Evolutionary conservation across 306 rosid genomes (phyloP).

Genomic region (Gillenia trifoliata): DNA sequence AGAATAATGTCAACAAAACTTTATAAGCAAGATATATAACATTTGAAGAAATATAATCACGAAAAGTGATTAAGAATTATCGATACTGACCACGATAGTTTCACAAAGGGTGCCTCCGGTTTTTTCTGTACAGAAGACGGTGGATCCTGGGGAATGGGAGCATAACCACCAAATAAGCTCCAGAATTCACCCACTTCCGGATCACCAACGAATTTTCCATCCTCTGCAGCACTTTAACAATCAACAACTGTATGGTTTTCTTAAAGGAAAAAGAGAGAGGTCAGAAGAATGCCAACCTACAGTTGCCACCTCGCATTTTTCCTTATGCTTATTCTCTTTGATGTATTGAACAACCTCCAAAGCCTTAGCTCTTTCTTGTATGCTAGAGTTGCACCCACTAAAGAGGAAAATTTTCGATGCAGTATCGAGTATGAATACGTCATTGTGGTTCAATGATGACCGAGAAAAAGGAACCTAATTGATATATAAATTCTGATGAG

Average conservation of each 20-base stretch:
- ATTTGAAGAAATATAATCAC: not conserved
- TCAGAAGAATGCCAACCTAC: slow-evolving; percentile 57
- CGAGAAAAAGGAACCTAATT: slow-evolving; percentile 78
- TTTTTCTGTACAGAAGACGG: slow-evolving; percentile 48
- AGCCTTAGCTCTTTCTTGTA: slow-evolving; percentile 94
- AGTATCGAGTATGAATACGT: slow-evolving; percentile 86
- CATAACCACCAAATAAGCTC: slow-evolving; percentile 96
- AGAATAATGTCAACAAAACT: slow-evolving; percentile 17
- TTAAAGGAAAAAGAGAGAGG: slow-evolving; percentile 8
- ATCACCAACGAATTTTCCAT: slow-evolving; percentile 95
- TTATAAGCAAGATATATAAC: not conserved
- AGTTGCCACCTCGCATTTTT: slow-evolving; percentile 79
- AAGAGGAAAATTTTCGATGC: slow-evolving; percentile 84
- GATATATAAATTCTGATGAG: not conserved
- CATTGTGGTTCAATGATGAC: slow-evolving; percentile 81
- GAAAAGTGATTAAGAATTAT: slow-evolving; percentile 3
- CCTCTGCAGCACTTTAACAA: slow-evolving; percentile 59
- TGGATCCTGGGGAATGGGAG: slow-evolving; percentile 80
- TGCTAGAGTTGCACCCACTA: slow-evolving; percentile 88
- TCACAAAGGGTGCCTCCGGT: slow-evolving; percentile 35
- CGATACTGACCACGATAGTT: slow-evolving; percentile 59
- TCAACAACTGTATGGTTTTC: slow-evolving; percentile 19
- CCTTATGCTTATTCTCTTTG: slow-evolving; percentile 74
- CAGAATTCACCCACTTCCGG: slow-evolving; percentile 94
- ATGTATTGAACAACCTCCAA: slow-evolving; percentile 91